Evolutionary conservation across 1,284 basidiomycete species (phyloP), one percentile per base, ranked within the genome.

Genomic region (Puccinia polysora): DNA sequence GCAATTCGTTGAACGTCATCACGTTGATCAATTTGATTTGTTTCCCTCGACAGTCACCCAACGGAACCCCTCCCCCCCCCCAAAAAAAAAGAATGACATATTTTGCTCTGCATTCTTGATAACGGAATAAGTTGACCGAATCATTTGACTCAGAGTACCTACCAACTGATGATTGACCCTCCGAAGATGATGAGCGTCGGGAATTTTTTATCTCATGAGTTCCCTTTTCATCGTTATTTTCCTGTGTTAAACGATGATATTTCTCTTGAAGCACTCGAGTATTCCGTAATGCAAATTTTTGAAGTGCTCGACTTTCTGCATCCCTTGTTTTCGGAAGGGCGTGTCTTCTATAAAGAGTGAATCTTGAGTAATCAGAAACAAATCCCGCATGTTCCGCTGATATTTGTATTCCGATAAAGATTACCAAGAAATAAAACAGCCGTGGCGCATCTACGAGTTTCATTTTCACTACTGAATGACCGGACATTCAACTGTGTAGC

Each of bases 281-380:
- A 60, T 45, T 60, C 58, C 58, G 58, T 38, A 60, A 18, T 14
- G 58, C 58, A 30, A 60, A 60, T 23, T 12, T 25, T 28, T 60
- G 58, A 23, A 60, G 58, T 18, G 58, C 58, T 30, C n/a, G 6
- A 30, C 23, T 38, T 23, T 60, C 40, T 45, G 40, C 30, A 6
- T 43, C n/a, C 28, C 58, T 45, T 12, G 58, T 43, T 60, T 45
- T 60, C 40, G 43, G 58, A 0, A 30, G 38, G 12, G 6, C 58
- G 32, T 60, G 58, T 18, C 32, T 60, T 30, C 58, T 38, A 28
- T 60, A 60, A 60, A 60, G 58, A 30, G 58, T n/a, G n/a, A n/a
- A n/a, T n/a, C n/a, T n/a, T n/a, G n/a, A n/a, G n/a, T n/a, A n/a
- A n/a, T n/a, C n/a, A n/a, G n/a, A n/a, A n/a, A n/a, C n/a, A n/a